Percentiles rank a stretch among this genome's conserved stretches.
Conservation (phyloP, 768 basidiomycete genomes). For the Filobasidium wieringae region DNA sequence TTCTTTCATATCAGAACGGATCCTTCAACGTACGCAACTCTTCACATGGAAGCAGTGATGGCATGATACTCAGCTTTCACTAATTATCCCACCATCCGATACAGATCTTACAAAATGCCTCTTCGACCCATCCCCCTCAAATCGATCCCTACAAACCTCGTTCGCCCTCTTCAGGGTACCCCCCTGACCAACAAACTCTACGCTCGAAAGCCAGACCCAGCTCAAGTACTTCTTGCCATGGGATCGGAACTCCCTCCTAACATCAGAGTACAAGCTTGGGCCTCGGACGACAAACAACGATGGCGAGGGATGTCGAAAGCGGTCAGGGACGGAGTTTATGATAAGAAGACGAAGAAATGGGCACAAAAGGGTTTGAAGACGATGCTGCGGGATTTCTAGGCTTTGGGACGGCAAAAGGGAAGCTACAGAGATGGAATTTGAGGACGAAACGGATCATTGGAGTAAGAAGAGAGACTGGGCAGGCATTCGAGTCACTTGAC, state of each 20-base stretch:
- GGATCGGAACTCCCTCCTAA: slow-evolving; percentile 17
- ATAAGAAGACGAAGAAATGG: slow-evolving; percentile 16
- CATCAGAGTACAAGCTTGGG: slow-evolving; percentile 22
- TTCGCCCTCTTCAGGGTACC: slow-evolving; percentile 12
- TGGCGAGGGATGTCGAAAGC: slow-evolving; percentile 18
- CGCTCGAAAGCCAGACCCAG: slow-evolving; percentile 12
- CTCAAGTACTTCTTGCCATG: slow-evolving; percentile 11
- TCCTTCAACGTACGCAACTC: too few relatives aligned
- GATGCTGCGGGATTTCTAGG: slow-evolving; percentile 22
- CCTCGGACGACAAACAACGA: slow-evolving; percentile 16
- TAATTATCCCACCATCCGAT: too few relatives aligned
- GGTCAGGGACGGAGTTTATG: slow-evolving; percentile 15
- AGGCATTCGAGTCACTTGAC: too few relatives aligned
- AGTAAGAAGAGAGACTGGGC: too few relatives aligned
- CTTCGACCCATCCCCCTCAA: slow-evolving; percentile 11
- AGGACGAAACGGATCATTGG: too few relatives aligned
- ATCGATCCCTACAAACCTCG: slow-evolving; percentile 10
- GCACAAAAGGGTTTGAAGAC: slow-evolving; percentile 23
- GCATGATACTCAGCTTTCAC: too few relatives aligned
- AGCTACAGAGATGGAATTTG: too few relatives aligned
- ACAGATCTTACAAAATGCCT: slow-evolving; percentile 6
- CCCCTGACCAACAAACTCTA: slow-evolving; percentile 2
- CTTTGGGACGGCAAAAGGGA: too few relatives aligned
- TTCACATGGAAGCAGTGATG: too few relatives aligned
- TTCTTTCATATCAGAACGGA: too few relatives aligned